phyloP scores from a whole-genome alignment of 2,329 filamentous ascomycete genomes.

The Ilyonectria sp. region DNA sequence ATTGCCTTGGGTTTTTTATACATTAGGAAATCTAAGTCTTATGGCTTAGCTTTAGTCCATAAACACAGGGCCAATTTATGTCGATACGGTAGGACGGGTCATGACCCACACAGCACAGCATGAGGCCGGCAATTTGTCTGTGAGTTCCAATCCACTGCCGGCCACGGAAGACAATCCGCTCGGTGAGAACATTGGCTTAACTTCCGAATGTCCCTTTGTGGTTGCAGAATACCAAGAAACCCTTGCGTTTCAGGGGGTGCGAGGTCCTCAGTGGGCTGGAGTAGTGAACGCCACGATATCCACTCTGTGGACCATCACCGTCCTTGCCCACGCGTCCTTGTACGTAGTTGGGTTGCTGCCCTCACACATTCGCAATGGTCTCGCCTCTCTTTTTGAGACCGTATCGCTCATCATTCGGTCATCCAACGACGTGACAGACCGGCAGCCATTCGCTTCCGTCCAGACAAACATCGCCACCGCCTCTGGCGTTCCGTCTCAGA shows the following conservation, averaged over 20 bases:
- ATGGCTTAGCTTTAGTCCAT: no score
- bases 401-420: constrained; percentile 15
- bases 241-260: constrained; percentile 40
- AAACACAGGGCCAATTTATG: no score
- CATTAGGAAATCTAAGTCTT: no score
- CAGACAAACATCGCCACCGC: background rate
- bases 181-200: constrained; percentile 45
- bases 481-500: background rate
- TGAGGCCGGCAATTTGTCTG: constrained; percentile 12
- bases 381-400: background rate
- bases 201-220: constrained; percentile 25
- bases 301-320: constrained; percentile 9
- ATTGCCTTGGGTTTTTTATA: no score
- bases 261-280: constrained; percentile 15
- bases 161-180: constrained; percentile 34
- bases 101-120: constrained; percentile 19
- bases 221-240: constrained; percentile 30
- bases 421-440: background rate
- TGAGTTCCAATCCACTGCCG: constrained; percentile 39
- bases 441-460: constrained; percentile 7
- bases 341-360: background rate
- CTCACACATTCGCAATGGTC: constrained; percentile 2
- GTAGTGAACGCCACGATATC: constrained; percentile 17
- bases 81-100: background rate
- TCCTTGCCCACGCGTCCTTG: constrained; percentile 25